Conservation (phyloP, 2,329 filamentous ascomycete species). For the Teratosphaeria gauchensis region DNA sequence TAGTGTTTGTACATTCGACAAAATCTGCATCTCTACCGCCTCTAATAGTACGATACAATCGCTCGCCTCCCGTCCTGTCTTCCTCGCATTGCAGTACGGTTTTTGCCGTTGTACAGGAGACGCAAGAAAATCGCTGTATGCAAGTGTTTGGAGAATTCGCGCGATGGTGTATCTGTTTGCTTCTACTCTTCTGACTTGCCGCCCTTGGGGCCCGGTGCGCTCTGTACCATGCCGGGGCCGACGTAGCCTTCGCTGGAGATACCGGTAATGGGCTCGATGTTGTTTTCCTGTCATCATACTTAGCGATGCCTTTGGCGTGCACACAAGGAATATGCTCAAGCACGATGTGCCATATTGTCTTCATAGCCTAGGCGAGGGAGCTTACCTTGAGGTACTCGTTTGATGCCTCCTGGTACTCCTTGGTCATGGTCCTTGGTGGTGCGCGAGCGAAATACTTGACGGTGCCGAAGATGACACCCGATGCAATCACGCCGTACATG, state of each 20-base stretch:
- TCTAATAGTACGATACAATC: neutral
- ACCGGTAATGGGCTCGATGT: constrained; percentile 78
- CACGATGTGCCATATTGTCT: neutral
- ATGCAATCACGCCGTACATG: constrained; percentile 54
- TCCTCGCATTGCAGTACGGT: neutral
- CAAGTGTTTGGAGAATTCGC: neutral
- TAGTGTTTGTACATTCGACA: neutral
- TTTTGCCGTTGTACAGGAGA: neutral
- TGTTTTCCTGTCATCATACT: constrained; percentile 54
- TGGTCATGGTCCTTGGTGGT: constrained; percentile 78
- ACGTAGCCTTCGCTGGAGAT: constrained; percentile 68
- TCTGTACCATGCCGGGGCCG: constrained; percentile 71
- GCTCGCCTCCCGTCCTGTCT: neutral
- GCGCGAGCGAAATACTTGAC: constrained; percentile 64
- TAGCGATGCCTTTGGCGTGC: constrained; percentile 3
- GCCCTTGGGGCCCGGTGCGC: constrained; percentile 21
- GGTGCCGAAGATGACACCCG: constrained; percentile 60
- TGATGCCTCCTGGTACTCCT: constrained; percentile 90
- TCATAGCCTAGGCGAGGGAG: constrained; percentile 9
- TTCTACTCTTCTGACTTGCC: neutral
- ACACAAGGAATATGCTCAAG: neutral
- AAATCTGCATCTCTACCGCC: neutral
- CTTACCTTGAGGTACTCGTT: constrained; percentile 91
- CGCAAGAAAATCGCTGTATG: neutral
- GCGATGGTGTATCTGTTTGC: neutral